Conservation (phyloP, 768 basidiomycete species). For the Sarcomyxa edulis region DNA sequence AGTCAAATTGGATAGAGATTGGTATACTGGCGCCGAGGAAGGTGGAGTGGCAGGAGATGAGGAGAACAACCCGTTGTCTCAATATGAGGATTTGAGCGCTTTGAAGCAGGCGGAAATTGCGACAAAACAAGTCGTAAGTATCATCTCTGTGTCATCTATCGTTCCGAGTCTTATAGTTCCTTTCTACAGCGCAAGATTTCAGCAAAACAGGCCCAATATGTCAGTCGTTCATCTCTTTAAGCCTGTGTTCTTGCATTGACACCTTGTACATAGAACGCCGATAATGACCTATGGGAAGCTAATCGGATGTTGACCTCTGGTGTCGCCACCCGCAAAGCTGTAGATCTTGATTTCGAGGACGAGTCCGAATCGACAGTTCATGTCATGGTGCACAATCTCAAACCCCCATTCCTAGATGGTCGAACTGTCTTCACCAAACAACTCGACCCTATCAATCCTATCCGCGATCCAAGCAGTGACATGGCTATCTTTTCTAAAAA, state of each 20-base stretch:
- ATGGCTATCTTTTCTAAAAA: conserved; percentile 97
- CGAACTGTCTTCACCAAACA: conserved; percentile 95
- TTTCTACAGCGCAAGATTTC: conserved; percentile 73
- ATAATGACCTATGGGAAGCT: conserved; percentile 98
- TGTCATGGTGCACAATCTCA: conserved; percentile 94
- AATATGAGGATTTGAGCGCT: conserved; percentile 81
- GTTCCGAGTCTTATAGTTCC: conserved; percentile 1
- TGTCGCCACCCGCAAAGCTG: conserved; percentile 77
- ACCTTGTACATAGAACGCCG: conserved; percentile 66
- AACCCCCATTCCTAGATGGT: conserved; percentile 97
- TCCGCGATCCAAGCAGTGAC: conserved; percentile 89
- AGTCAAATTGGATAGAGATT: conserved; percentile 85
- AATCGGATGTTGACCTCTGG: conserved; percentile 98
- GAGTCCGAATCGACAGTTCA: conserved; percentile 96
- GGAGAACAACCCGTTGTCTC: conserved; percentile 87
- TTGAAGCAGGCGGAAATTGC: conserved; percentile 72
- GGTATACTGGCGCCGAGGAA: conserved; percentile 93
- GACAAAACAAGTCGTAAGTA: conserved; percentile 65
- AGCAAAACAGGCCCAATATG: conserved; percentile 94
- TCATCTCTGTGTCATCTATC: not conserved
- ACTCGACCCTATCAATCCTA: conserved; percentile 94
- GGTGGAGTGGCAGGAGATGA: conserved; percentile 83
- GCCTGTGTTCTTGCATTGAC: conserved; percentile 9
- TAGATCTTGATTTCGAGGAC: conserved; percentile 95
- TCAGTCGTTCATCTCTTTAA: conserved; percentile 30